Base-by-base conservation (phyloP, 441 rosid genomes). In the Bocquillonia castaneifolia region DNA sequence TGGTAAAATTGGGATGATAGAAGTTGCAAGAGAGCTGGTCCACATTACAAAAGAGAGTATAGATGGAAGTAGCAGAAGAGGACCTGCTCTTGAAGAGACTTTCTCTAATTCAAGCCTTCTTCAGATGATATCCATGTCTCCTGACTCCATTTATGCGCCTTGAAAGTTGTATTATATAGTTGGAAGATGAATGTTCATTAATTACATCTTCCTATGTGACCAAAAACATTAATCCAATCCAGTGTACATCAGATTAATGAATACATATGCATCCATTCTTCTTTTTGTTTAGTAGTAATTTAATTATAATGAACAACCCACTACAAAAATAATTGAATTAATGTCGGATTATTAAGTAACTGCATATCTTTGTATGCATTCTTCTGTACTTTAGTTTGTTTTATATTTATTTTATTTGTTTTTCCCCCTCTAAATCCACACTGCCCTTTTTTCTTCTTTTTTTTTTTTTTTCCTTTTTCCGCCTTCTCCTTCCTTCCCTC, bases 51-150 rank as follows among this genome's bases (percentile, higher is more conserved):
- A 83, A 78, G 81, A 82, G 34, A 80, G 78, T 74, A 69, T 78
- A 45, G 83, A 81, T 57, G 78, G 84, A 50, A 76, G 75, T 28
- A 76, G 82, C 57, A 84, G 75, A 69, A 85, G 83, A 62, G 85
- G 85, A 63, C 84, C 83, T 56, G 83, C 81, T 9, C 76, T 88
- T 36, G 90, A 92, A 62, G 96, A 92, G 72, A 92, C 93, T n/a
- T 88, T 92, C 61, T 89, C 90, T 3, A 92, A 88, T 80, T 92
- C 92, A 47, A 89, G 93, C 73, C 83, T 92, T 50, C 90, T 92
- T 67, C 96, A 92, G 72, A 89, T 88, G 96, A 83, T 86, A 47
- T 89, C 94, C n/a, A 83, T 83, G 94, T 89, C 96, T 66, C 96
- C 91, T 63, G 97, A 88, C 66, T 89, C 92, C 3, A 77, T 85